phyloP scores from a whole-genome alignment of 2,329 filamentous ascomycete species.

The Sphaerulina vaccinii region DNA sequence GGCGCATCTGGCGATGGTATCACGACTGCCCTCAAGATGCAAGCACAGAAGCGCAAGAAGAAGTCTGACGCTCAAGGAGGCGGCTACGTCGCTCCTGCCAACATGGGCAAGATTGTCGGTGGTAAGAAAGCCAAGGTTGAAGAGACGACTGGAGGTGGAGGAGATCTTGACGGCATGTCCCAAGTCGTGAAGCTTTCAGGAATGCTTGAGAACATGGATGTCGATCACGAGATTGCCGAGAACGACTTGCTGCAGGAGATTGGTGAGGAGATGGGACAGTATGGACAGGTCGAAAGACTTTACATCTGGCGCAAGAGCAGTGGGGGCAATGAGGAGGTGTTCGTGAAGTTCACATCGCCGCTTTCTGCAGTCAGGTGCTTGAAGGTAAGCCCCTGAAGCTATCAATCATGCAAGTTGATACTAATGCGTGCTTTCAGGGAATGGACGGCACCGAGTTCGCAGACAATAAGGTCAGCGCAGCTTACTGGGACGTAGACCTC shows the following conservation, averaged over 20 bases:
- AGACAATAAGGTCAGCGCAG: slow-evolving; percentile 77
- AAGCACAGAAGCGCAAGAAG: slow-evolving; percentile 84
- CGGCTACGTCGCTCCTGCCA: slow-evolving; percentile 67
- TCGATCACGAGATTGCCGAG: slow-evolving; percentile 72
- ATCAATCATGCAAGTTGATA: too few species aligned
- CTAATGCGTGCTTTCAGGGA: slow-evolving; percentile 43
- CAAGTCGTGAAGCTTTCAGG: slow-evolving; percentile 77
- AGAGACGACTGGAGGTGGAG: slow-evolving; percentile 22
- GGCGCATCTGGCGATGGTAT: slow-evolving; percentile 82
- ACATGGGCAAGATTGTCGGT: slow-evolving; percentile 77
- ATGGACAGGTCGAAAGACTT: slow-evolving; percentile 42
- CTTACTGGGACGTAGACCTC: slow-evolving; percentile 76
- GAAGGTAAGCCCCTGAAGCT: slow-evolving; percentile 48
- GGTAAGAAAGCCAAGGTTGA: slow-evolving; percentile 57
- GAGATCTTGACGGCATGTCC: slow-evolving; percentile 58
- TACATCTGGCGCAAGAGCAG: slow-evolving; percentile 58
- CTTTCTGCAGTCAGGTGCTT: slow-evolving; percentile 87
- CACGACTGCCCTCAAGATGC: slow-evolving; percentile 74
- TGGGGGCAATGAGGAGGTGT: slow-evolving; percentile 58
- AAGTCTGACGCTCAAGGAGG: slow-evolving; percentile 75
- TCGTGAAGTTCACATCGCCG: slow-evolving; percentile 87
- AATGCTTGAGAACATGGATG: slow-evolving; percentile 83
- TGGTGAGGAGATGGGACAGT: slow-evolving; percentile 83
- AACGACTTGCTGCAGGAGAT: slow-evolving; percentile 84
- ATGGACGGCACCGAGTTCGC: slow-evolving; percentile 86